Conservation (phyloP, 2,329 filamentous ascomycete genomes). For the Ophiostoma pallidulum region DNA sequence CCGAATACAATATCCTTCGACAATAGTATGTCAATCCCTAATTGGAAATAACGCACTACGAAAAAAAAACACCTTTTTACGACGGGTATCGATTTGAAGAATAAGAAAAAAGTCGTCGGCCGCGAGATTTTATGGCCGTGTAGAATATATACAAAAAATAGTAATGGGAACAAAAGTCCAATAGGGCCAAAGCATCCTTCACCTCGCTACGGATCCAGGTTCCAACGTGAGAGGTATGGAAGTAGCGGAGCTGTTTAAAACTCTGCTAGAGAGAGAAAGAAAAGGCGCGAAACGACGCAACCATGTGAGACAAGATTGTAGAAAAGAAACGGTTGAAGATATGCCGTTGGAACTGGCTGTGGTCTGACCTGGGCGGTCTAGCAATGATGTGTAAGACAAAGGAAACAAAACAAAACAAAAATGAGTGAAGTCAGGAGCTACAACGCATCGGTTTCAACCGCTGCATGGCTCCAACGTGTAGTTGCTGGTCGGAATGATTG, state of each 20-base stretch:
- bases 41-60: neutral
- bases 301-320: neutral
- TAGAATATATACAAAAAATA: neutral
- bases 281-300: neutral
- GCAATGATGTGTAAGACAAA: neutral
- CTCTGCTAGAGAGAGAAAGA: too few relatives aligned
- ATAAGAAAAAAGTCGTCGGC: neutral
- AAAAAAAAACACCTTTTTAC: neutral
- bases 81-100: neutral
- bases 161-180: neutral
- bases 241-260: too few relatives aligned
- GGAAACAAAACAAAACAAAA: too few relatives aligned
- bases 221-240: too few relatives aligned
- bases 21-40: too few relatives aligned
- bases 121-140: neutral
- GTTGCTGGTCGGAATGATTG: too few relatives aligned
- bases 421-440: too few relatives aligned
- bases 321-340: neutral
- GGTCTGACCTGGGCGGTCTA: too few relatives aligned
- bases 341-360: neutral
- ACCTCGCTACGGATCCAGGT: too few relatives aligned
- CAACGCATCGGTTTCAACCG: too few relatives aligned
- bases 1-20: too few relatives aligned
- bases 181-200: neutral
- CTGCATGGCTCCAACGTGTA: too few relatives aligned